Evolutionary conservation across 257 asterid species (phyloP).

Genomic region (Mentha longifolia): DNA sequence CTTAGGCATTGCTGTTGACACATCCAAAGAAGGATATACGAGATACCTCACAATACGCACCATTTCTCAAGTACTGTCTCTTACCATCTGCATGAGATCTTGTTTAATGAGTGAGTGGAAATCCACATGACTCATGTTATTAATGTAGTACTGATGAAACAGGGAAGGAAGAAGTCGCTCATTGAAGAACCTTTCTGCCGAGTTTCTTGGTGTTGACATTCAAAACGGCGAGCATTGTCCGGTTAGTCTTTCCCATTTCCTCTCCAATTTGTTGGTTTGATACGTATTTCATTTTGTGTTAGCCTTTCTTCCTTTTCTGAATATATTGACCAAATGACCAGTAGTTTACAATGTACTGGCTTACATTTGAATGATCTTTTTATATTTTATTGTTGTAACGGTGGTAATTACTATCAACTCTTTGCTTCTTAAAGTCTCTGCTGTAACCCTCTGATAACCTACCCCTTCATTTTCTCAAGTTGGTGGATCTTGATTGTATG

Average conservation of each 20-base stretch:
- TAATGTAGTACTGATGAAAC: conserved; percentile 40
- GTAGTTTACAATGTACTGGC: conserved; percentile 12
- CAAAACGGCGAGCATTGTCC: conserved; percentile 97
- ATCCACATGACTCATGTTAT: conserved; percentile 1
- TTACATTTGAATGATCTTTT: not conserved
- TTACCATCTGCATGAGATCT: conserved; percentile 22
- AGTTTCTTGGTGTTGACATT: conserved; percentile 74
- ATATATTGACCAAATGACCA: too few relatives aligned
- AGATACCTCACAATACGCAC: conserved; percentile 83
- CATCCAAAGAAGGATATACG: conserved; percentile 93
- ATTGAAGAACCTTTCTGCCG: conserved; percentile 73
- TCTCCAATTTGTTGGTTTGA: conserved; percentile 15
- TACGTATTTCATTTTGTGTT: conserved; percentile 13
- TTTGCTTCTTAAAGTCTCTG: not conserved
- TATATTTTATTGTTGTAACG: not conserved
- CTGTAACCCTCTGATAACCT: not conserved
- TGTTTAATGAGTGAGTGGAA: conserved; percentile 29
- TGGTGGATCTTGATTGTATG: conserved; percentile 9
- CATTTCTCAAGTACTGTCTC: conserved; percentile 64
- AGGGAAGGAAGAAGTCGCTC: conserved; percentile 92
- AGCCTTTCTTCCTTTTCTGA: too few relatives aligned
- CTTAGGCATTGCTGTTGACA: conserved; percentile 83
- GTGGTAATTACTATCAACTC: not conserved
- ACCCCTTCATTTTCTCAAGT: not conserved
- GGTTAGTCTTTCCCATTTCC: conserved; percentile 47